A percentile compares a stretch with the other conserved stretches of the same genome.
These are phyloP conservation scores for Lojkania enalia DNA, from an alignment of 2,329 filamentous ascomycete species.

Conservation along the genomic window DNA sequence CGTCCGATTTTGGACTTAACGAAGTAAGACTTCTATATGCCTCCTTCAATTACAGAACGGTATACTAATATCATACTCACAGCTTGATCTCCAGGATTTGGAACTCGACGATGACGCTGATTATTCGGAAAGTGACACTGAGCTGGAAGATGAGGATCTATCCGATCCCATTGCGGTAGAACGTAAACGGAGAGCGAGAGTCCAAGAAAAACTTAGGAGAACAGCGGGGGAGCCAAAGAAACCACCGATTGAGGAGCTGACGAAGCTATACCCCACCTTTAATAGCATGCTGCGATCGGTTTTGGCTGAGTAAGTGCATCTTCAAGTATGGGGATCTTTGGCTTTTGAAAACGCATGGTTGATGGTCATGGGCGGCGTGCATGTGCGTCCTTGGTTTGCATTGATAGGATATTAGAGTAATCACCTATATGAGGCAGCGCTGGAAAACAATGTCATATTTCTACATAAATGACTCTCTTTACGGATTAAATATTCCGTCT, in stretches of 20 bases:
- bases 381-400: too few species aligned
- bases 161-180: slow-evolving; percentile 87
- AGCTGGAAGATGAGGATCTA: slow-evolving; percentile 68
- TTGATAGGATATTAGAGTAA: too few species aligned
- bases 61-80: slow-evolving; percentile 15
- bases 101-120: slow-evolving; percentile 72
- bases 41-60: neutral
- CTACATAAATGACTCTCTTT: too few species aligned
- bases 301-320: slow-evolving; percentile 60
- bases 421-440: too few species aligned
- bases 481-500: too few species aligned
- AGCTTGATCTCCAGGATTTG: slow-evolving; percentile 81
- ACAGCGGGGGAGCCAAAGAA: slow-evolving; percentile 84
- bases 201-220: slow-evolving; percentile 77
- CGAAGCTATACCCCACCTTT: slow-evolving; percentile 80
- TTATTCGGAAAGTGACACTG: slow-evolving; percentile 59
- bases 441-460: too few species aligned
- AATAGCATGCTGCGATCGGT: slow-evolving; percentile 79
- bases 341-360: too few species aligned
- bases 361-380: too few species aligned
- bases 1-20: slow-evolving; percentile 87
- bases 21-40: slow-evolving; percentile 55
- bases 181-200: slow-evolving; percentile 73
- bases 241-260: slow-evolving; percentile 75
- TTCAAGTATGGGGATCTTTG: too few species aligned